Evolutionary conservation across 2,329 filamentous ascomycete species (phyloP).

Genomic region (Fusarium stilboides): DNA sequence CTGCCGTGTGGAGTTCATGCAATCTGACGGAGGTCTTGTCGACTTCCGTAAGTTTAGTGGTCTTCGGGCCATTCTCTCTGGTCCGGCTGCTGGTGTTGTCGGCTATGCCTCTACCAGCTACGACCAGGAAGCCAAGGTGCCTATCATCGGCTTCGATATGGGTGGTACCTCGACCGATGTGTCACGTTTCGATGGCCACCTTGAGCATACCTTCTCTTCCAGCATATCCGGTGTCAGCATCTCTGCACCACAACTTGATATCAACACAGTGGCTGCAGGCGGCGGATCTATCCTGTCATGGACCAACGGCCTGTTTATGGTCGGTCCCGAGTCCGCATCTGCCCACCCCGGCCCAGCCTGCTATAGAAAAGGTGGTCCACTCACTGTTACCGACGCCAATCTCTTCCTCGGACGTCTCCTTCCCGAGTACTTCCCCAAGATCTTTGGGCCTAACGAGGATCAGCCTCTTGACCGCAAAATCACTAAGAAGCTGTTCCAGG

Average conservation of each 20-base stretch:
- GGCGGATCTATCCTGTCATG: slow-evolving; percentile 81
- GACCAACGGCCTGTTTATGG: slow-evolving; percentile 76
- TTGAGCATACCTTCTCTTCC: too few relatives aligned
- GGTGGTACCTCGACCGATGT: too few relatives aligned
- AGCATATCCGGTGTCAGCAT: slow-evolving; percentile 71
- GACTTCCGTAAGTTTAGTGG: slow-evolving; percentile 83
- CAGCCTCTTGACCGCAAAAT: slow-evolving; percentile 82
- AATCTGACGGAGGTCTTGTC: too few relatives aligned
- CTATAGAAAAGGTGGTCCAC: slow-evolving; percentile 88
- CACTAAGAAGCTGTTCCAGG: too few relatives aligned
- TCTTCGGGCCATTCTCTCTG: slow-evolving; percentile 86
- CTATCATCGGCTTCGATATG: too few relatives aligned
- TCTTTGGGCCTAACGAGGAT: slow-evolving; percentile 91
- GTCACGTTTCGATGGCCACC: too few relatives aligned
- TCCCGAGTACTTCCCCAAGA: slow-evolving; percentile 93
- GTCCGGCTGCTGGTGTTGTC: slow-evolving; percentile 92
- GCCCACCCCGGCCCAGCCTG: slow-evolving; percentile 92
- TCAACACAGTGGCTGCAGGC: slow-evolving; percentile 93
- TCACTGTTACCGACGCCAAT: slow-evolving; percentile 93
- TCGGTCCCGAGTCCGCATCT: slow-evolving; percentile 89
- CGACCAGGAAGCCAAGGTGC: too few relatives aligned
- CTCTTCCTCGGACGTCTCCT: slow-evolving; percentile 85
- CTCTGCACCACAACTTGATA: slow-evolving; percentile 88
- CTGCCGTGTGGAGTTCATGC: slow-evolving; percentile 99
- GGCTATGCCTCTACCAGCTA: slow-evolving; percentile 77